phyloP scores from a whole-genome alignment of 495 filamentous ascomycete species.

The Letharia lupina region DNA sequence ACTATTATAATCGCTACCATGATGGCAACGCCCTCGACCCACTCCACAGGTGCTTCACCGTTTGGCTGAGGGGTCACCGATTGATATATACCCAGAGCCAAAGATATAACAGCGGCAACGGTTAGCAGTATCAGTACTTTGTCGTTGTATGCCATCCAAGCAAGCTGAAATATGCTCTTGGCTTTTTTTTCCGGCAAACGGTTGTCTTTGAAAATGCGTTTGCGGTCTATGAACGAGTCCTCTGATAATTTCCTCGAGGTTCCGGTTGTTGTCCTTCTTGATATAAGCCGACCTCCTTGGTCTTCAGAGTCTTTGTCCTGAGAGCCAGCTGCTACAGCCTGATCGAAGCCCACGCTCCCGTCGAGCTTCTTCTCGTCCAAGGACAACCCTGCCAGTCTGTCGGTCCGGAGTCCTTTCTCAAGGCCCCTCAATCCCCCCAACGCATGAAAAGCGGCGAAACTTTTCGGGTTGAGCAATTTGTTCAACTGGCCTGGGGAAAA shows the following conservation, averaged over 20 bases:
- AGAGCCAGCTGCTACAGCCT: slow-evolving; percentile 38
- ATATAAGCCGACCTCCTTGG: slow-evolving; percentile 20
- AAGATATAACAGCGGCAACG: slow-evolving; percentile 67
- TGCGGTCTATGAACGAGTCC: slow-evolving; percentile 51
- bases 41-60: slow-evolving; percentile 56
- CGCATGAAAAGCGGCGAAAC: slow-evolving; percentile 64
- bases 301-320: slow-evolving; percentile 29
- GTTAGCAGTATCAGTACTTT: slow-evolving; percentile 75
- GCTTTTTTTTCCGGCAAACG: slow-evolving; percentile 61
- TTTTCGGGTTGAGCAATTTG: slow-evolving; percentile 78
- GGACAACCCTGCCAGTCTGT: slow-evolving; percentile 60
- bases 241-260: slow-evolving; percentile 26
- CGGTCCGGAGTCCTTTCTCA: slow-evolving; percentile 66
- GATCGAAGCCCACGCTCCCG: slow-evolving; percentile 61
- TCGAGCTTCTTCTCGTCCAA: slow-evolving; percentile 61
- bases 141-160: slow-evolving; percentile 80
- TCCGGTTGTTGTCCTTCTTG: slow-evolving; percentile 27
- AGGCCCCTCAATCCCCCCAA: slow-evolving; percentile 70
- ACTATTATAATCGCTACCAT: slow-evolving; percentile 63
- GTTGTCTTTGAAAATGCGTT: slow-evolving; percentile 62
- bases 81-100: slow-evolving; percentile 72
- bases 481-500: slow-evolving; percentile 73
- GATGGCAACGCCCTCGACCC: slow-evolving; percentile 70
- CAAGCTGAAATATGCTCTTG: slow-evolving; percentile 61
- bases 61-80: slow-evolving; percentile 38